These are phyloP conservation scores for Paramecium biaurelia DNA, from an alignment of 73 alveolate species.

Conservation along the genomic window DNA sequence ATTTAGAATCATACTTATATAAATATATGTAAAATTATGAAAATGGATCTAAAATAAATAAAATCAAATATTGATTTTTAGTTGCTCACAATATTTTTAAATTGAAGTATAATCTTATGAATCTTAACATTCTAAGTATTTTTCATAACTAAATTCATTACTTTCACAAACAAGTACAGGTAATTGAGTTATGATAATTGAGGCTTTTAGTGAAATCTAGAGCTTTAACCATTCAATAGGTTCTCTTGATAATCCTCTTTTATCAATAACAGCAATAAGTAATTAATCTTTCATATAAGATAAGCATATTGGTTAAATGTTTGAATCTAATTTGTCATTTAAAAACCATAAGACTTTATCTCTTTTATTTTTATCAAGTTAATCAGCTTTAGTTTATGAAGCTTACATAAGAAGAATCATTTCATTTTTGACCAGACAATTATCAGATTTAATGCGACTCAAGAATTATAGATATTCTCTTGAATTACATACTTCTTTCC, in stretches of 20 bases:
- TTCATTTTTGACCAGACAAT: constrained; percentile 9
- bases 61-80: neutral
- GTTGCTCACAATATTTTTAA: neutral
- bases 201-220: neutral
- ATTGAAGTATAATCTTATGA: neutral
- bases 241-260: neutral
- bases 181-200: neutral
- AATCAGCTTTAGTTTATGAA: neutral
- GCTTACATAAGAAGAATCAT: neutral
- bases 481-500: constrained; percentile 16
- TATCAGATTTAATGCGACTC: neutral
- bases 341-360: constrained; percentile 21
- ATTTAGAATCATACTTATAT: no score
- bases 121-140: neutral
- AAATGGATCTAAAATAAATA: neutral
- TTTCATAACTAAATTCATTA: neutral
- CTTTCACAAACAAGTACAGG: constrained; percentile 4
- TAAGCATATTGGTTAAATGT: neutral
- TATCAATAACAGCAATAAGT: neutral
- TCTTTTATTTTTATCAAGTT: neutral
- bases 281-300: neutral
- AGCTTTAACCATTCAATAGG: constrained; percentile 35
- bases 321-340: neutral
- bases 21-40: no score
- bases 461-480: neutral